Conservation (phyloP, 495 filamentous ascomycete genomes). For the Haplographium delicatum region DNA sequence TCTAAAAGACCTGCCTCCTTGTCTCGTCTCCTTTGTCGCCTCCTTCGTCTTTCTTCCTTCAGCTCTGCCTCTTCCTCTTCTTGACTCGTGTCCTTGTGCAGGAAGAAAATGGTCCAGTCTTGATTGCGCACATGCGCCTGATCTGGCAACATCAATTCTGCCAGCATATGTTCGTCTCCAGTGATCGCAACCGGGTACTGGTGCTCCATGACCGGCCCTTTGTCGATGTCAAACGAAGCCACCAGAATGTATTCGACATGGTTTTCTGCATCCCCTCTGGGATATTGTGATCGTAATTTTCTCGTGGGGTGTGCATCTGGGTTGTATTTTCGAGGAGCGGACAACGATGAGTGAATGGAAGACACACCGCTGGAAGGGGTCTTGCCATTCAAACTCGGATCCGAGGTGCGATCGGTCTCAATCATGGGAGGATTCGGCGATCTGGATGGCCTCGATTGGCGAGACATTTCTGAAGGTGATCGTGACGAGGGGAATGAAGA, state of each 20-base stretch:
- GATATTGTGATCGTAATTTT: constrained; percentile 80
- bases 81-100: constrained; percentile 86
- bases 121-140: constrained; percentile 92
- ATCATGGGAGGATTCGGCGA: constrained; percentile 46
- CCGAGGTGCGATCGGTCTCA: constrained; percentile 43
- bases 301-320: constrained; percentile 37
- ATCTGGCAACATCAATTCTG: constrained; percentile 97
- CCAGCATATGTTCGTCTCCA: constrained; percentile 95
- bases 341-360: constrained; percentile 48
- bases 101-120: constrained; percentile 99
- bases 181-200: constrained; percentile 93
- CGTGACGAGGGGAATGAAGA: constrained; percentile 55
- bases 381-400: constrained; percentile 53
- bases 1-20: constrained; percentile 50
- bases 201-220: constrained; percentile 96
- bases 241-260: constrained; percentile 99
- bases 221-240: constrained; percentile 94
- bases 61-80: constrained; percentile 66
- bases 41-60: constrained; percentile 46
- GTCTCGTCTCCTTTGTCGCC: constrained; percentile 38
- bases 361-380: constrained; percentile 48
- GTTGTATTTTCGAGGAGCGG: constrained; percentile 38
- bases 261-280: constrained; percentile 67
- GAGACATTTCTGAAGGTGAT: constrained; percentile 47
- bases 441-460: constrained; percentile 38